A percentile compares a stretch with the other conserved stretches of the same genome.
Evolutionary conservation across 2,329 filamentous ascomycete genomes (phyloP).

Genomic region (Pseudogymnoascus sp.): DNA sequence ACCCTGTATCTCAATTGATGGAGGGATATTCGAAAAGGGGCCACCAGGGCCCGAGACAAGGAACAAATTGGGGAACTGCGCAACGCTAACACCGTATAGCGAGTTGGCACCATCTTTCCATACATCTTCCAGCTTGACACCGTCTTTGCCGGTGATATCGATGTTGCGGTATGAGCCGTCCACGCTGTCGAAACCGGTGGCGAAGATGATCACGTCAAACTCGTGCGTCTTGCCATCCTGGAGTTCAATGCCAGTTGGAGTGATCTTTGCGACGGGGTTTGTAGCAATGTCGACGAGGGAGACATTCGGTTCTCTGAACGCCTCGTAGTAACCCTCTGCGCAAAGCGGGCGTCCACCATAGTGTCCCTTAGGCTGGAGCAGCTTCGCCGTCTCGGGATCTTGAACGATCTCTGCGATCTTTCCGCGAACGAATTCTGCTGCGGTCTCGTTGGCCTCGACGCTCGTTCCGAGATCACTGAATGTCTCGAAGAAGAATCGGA

Average conservation of each 20-base stretch:
- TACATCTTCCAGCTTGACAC: conserved; percentile 25
- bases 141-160: conserved; percentile 26
- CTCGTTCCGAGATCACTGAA: conserved; percentile 22
- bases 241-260: conserved; percentile 29
- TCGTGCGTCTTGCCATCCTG: conserved; percentile 24
- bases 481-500: conserved; percentile 26
- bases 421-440: conserved; percentile 20
- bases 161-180: conserved; percentile 29
- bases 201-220: conserved; percentile 29
- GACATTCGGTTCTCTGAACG: conserved; percentile 38
- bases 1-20: conserved; percentile 34
- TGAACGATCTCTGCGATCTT: conserved; percentile 22
- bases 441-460: conserved; percentile 22
- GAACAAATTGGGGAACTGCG: conserved; percentile 42
- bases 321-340: conserved; percentile 43
- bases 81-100: conserved; percentile 34
- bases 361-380: conserved; percentile 16
- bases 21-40: conserved; percentile 35
- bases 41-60: conserved; percentile 36
- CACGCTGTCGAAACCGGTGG: conserved; percentile 32
- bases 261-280: conserved; percentile 35
- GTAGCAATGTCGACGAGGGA: conserved; percentile 37
- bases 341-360: conserved; percentile 30
- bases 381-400: conserved; percentile 18
- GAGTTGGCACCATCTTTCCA: conserved; percentile 29